These are phyloP conservation scores for Sarocladium strictum DNA, from an alignment of 2,329 filamentous ascomycete species.

Conservation along the genomic window DNA sequence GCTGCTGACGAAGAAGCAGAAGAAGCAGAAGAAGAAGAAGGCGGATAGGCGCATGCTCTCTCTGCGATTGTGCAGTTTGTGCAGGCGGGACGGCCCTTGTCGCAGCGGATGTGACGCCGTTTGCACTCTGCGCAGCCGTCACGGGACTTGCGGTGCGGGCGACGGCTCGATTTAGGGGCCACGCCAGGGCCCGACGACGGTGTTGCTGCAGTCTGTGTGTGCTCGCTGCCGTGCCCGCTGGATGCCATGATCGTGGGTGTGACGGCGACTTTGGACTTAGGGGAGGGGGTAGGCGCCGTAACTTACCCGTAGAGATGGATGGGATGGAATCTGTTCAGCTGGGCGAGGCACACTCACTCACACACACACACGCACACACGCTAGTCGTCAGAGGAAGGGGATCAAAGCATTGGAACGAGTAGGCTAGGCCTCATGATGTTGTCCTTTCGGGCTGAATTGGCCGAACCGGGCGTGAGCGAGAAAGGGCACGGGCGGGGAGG, in stretches of 20 bases:
- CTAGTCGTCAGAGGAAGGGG: too few species aligned
- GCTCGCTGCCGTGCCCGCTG: background rate
- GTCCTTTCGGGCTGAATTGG: background rate
- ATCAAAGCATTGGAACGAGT: background rate
- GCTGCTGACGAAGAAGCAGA: slow-evolving; percentile 11
- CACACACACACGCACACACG: too few species aligned
- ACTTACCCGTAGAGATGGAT: too few species aligned
- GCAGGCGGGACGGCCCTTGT: slow-evolving; percentile 34
- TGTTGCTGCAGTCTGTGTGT: background rate
- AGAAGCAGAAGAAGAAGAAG: slow-evolving; percentile 2
- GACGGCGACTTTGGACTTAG: too few species aligned
- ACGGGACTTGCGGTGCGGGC: slow-evolving; percentile 33
- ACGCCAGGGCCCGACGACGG: background rate
- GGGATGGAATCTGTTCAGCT: too few species aligned
- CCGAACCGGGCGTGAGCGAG: too few species aligned
- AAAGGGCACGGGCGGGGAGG: too few species aligned
- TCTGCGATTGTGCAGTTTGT: slow-evolving; percentile 32
- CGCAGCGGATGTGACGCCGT: slow-evolving; percentile 35
- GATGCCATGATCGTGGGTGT: background rate
- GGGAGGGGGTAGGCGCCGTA: too few species aligned
- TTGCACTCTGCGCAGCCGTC: slow-evolving; percentile 36
- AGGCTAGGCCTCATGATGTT: background rate
- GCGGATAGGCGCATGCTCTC: slow-evolving; percentile 30
- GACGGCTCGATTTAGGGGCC: slow-evolving; percentile 18
- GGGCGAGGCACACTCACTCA: too few species aligned